Base-by-base conservation (phyloP, 768 basidiomycete species). In the Tremella mesenterica region DNA sequence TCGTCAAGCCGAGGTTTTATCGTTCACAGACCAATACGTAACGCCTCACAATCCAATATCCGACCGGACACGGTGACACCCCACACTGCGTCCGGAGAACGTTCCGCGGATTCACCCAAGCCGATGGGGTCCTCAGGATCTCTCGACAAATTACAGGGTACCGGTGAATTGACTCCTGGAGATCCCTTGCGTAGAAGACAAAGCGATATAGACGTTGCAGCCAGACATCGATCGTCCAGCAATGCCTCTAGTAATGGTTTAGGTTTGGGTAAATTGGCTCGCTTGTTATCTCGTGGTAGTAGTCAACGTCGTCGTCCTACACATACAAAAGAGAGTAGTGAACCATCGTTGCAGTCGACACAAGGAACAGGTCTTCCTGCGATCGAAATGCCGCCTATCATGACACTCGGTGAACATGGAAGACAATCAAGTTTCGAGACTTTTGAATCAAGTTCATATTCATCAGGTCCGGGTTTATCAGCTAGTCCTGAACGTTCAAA, bases 181-280 rank as follows among this genome's bases (percentile, higher is more conserved):
- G 54, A 43, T 52, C 58, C 55, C 33, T 41, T 67, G 10, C 41
- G 54, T 3, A 63, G 65, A 2, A 51, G 65, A 13, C 63, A 61
- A 1, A 54, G 51, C 41, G 69, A 67, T 41, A 44, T 57, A 28
- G 67, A 66, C 23, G 50, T 48, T 1, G 25, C 45, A 3, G 59
- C 58, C 23, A 60, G 69, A 21, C 59, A 64, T 27, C 56, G 69
- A 23, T 61, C 69, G n/a, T 57, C 64, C 16, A 70, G 68, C 38
- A 69, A 61, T 28, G 67, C 69, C 12, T 61, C 66, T 16, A 70
- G 66, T 33, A 69, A 64, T 31, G 71, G 66, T 16, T 58, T 58
- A 13, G 53, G 48, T 23, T 33, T 72, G 28, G 56, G 58, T 44
- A 69, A 66, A 43, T 46, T 73, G 16, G 64, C 54, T 12, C 52